A percentile compares a stretch with the other conserved stretches of the same genome.
phyloP scores from a whole-genome alignment of 2,329 filamentous ascomycete species.

The Xylaria multiplex region DNA sequence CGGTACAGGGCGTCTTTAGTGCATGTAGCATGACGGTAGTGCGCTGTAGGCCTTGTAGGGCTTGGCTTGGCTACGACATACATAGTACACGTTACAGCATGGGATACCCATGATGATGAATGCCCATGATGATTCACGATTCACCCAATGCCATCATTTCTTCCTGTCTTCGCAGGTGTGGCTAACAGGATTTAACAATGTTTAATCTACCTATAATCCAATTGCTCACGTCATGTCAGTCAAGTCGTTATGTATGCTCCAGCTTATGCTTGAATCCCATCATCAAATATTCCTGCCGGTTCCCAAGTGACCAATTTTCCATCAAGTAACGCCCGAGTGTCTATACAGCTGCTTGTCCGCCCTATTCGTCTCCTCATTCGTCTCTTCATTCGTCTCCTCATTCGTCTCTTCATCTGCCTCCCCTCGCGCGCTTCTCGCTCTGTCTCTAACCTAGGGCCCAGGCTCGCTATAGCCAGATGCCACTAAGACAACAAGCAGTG shows the following conservation, averaged over 20 bases:
- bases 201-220: not conserved
- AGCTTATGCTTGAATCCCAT: conserved; percentile 8
- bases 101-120: too few species aligned
- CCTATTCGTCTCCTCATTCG: not conserved
- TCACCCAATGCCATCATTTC: too few species aligned
- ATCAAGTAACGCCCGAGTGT: conserved; percentile 28
- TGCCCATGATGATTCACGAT: too few species aligned
- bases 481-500: not conserved
- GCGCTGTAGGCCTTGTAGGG: too few species aligned
- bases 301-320: conserved; percentile 18
- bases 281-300: not conserved
- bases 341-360: conserved; percentile 19
- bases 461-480: not conserved
- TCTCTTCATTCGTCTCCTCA: not conserved
- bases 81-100: too few species aligned
- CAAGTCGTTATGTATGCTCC: not conserved
- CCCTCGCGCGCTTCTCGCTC: not conserved
- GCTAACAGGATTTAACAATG: not conserved
- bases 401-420: not conserved
- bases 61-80: too few species aligned
- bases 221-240: not conserved
- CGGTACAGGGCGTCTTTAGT: too few species aligned
- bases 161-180: not conserved
- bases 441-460: not conserved
- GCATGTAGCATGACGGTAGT: too few species aligned